Evolutionary conservation across 805 yeast species (phyloP), one percentile per base, ranked within the genome.

Genomic region (Candida patagonica): DNA sequence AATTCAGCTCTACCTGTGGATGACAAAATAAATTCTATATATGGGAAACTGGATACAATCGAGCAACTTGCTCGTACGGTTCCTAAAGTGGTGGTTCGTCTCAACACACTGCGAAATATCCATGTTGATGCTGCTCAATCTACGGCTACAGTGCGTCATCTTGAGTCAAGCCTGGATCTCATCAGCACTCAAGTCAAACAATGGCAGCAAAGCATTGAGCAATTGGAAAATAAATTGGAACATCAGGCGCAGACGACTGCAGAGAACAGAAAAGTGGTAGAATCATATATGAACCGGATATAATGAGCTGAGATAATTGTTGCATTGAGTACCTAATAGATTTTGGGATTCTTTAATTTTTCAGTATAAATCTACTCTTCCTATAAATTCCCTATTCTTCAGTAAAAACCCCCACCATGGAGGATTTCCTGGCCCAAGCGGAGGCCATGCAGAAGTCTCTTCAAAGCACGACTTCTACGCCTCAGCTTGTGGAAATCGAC

Each of bases 101-200:
- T 48, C 3, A 41, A 41, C 19, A 38, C 43, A n/a, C 43, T 48
- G 10, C 42, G 42, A 13, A 37, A 23, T 7, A 33, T 48, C 8
- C 52, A 48, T 26, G 38, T 41, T n/a, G 52, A 48, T 33, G 43
- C 52, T 5, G 43, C 42, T 9, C 23, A 33, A 3, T 32, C 43
- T 3, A 27, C 34, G 16, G 22, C 36, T n/a, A 15, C 38, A 2
- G 31, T 44, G 7, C 33, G 40, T 24, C 39, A 42, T 21, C 31
- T 39, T 7, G 46, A 41, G 17, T 30, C 39, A 16, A 47, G 46
- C 12, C 12, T 47, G 1, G 35, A 30, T 6, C 26, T 24, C 2
- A 35, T 43, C 8, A 15, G 32, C 4, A n/a, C 23, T 10, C 46
- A 45, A 10, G 7, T 44, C 8, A 22, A 32, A n/a, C 29, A 35